These are phyloP conservation scores for Backusella australiensis DNA, from an alignment of 192 early-diverging fungal genomes.

Conservation along the genomic window DNA sequence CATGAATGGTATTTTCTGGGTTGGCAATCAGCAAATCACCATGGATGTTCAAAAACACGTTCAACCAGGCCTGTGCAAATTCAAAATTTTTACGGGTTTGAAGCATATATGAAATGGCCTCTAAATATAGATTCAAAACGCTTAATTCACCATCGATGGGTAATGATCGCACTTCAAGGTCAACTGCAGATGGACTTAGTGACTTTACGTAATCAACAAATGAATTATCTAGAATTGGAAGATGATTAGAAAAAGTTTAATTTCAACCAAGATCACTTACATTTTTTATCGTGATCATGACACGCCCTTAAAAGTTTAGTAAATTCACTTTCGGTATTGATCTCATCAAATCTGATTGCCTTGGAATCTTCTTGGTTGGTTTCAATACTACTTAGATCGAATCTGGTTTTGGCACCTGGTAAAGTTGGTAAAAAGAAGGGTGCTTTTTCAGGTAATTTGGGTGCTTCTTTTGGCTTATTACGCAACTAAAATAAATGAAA, in stretches of 20 bases:
- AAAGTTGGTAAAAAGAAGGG: constrained; percentile 93
- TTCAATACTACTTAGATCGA: constrained; percentile 16
- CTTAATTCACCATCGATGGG: constrained; percentile 61
- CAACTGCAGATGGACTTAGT: constrained; percentile 80
- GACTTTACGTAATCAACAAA: constrained; percentile 73
- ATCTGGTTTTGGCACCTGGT: constrained; percentile 52
- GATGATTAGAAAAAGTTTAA: constrained; percentile 2
- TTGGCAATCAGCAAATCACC: constrained; percentile 73
- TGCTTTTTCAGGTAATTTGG: constrained; percentile 85
- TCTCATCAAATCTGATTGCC: constrained; percentile 42
- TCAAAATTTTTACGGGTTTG: constrained; percentile 81
- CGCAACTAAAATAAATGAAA: constrained; percentile 53
- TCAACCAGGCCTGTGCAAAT: constrained; percentile 75
- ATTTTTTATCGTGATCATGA: constrained; percentile 37
- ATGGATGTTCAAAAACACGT: constrained; percentile 78
- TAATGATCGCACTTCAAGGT: constrained; percentile 82
- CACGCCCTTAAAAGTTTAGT: constrained; percentile 53
- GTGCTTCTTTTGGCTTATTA: constrained; percentile 86
- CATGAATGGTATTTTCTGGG: constrained; percentile 38
- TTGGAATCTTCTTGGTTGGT: constrained; percentile 38
- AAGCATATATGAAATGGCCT: constrained; percentile 60
- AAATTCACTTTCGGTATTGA: constrained; percentile 62
- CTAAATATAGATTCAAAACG: constrained; percentile 64
- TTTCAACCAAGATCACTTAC: constrained; percentile 18
- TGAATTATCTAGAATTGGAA: constrained; percentile 37